Evolutionary conservation across 306 rosid species (phyloP).

Genomic region (Cicer arietinum): DNA sequence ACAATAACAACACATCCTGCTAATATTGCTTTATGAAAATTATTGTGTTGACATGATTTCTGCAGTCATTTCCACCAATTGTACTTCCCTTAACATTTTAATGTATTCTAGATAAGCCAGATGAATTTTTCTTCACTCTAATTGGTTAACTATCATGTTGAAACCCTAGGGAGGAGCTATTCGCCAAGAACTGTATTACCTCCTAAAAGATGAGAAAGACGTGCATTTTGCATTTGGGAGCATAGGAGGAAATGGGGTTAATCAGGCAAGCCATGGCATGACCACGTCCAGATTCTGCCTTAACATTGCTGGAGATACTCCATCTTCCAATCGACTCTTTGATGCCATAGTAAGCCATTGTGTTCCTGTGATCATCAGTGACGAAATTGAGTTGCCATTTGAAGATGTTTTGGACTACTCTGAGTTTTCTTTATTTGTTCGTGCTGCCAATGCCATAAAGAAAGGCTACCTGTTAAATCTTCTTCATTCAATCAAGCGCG

Average conservation of each 20-base stretch:
- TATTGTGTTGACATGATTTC: neutral
- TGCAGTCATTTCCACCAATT: neutral
- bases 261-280: slow-evolving; percentile 82
- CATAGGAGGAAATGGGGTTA: slow-evolving; percentile 66
- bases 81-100: slow-evolving; percentile 10
- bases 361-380: slow-evolving; percentile 88
- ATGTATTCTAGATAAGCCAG: slow-evolving; percentile 9
- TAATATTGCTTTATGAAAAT: slow-evolving; percentile 9
- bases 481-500: slow-evolving; percentile 63
- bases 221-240: slow-evolving; percentile 81
- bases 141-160: slow-evolving; percentile 29
- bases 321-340: slow-evolving; percentile 87
- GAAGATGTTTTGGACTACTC: slow-evolving; percentile 91
- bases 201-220: slow-evolving; percentile 86
- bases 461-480: slow-evolving; percentile 73
- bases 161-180: slow-evolving; percentile 76
- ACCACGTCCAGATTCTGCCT: slow-evolving; percentile 83
- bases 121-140: slow-evolving; percentile 10
- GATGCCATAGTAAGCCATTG: slow-evolving; percentile 93
- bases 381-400: slow-evolving; percentile 84
- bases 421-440: slow-evolving; percentile 69
- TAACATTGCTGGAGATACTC: slow-evolving; percentile 90
- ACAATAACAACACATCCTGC: slow-evolving; percentile 1
- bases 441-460: slow-evolving; percentile 61
- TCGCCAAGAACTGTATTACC: slow-evolving; percentile 88